Base-by-base conservation (phyloP, 106 monocot genomes). In the Iris macrosiphon region DNA sequence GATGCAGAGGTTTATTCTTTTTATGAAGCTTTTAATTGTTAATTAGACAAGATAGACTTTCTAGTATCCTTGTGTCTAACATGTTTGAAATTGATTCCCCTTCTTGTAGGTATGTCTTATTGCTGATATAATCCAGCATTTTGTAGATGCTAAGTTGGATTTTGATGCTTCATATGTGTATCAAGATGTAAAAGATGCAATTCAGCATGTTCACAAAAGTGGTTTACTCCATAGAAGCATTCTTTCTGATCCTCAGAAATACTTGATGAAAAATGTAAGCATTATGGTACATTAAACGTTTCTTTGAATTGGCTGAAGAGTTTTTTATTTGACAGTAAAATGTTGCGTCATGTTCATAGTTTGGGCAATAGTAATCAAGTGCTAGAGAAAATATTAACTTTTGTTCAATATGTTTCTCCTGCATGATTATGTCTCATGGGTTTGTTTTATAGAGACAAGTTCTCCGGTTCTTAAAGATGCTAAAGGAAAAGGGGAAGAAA, bases 101-200 rank as follows among this genome's bases (percentile, higher is more conserved):
- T 57, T 38, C 50, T 67, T 66, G 35, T 46, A 92, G 92, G 92
- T 70, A 53, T 93, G 92, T 52, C 83, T 93, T 26, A 76, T 93
- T 80, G 87, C 87, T 15, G 92, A 93, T 62, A 80, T 83, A 25
- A 64, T 93, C 1, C 83, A 93, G 37, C 87, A 93, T 52, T 93
- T 93, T 58, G 73, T 86, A 6, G 87, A 93, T 65, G 79, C 79
- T 22, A 83, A 83, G 51, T 52, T 93, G 56, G 83, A 93, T 2
- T 93, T 87, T 77, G 92, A 83, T 83, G 71, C 92, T 45, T 83
- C 83, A 25, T 83, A 83, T 62, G 80, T 93, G 10, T 83, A 83
- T 64, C 74, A 93, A 65, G 92, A 87, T 63, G 76, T 93, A 22
- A 83, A 77, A 28, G 73, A 77, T 65, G 87, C 92, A 43, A 93